These are phyloP conservation scores for Candida sanyaensis DNA, from an alignment of 1,139 yeast species.

Conservation along the genomic window DNA sequence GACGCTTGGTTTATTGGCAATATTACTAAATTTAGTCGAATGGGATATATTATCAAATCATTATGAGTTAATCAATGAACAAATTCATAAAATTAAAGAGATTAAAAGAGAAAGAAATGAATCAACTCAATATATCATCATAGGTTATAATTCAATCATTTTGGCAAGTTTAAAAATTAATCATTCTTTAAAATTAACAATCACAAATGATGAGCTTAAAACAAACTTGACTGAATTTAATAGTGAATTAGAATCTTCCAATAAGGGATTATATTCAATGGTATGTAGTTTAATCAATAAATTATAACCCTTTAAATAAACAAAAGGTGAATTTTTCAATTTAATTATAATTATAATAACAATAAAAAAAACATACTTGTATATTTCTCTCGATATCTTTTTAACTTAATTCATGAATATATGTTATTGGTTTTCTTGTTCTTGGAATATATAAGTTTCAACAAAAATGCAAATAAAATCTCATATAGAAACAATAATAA, in stretches of 20 bases:
- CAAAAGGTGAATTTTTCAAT: neutral
- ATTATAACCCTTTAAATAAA: neutral
- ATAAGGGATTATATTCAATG: neutral
- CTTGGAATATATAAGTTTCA: neutral
- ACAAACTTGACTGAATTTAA: neutral
- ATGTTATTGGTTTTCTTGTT: neutral
- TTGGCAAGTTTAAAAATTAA: slow-evolving; percentile 12
- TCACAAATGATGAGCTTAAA: neutral
- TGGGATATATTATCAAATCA: neutral
- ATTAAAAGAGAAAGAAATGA: slow-evolving; percentile 6
- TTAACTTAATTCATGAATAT: neutral
- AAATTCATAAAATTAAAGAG: slow-evolving; percentile 4
- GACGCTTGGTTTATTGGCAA: slow-evolving; percentile 9
- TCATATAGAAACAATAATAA: neutral
- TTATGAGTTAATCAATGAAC: slow-evolving; percentile 11
- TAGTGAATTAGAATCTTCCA: neutral
- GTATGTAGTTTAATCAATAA: neutral
- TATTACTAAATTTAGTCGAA: slow-evolving; percentile 8
- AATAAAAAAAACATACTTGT: neutral
- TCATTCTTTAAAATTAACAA: neutral
- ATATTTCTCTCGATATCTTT: neutral
- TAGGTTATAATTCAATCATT: slow-evolving; percentile 18
- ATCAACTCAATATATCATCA: slow-evolving; percentile 13
- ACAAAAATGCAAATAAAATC: too few species aligned
- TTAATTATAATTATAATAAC: neutral